Percentiles rank a stretch among this genome's conserved stretches.
phyloP scores from a whole-genome alignment of 768 basidiomycete species.

The Rhizopogon vesiculosus region DNA sequence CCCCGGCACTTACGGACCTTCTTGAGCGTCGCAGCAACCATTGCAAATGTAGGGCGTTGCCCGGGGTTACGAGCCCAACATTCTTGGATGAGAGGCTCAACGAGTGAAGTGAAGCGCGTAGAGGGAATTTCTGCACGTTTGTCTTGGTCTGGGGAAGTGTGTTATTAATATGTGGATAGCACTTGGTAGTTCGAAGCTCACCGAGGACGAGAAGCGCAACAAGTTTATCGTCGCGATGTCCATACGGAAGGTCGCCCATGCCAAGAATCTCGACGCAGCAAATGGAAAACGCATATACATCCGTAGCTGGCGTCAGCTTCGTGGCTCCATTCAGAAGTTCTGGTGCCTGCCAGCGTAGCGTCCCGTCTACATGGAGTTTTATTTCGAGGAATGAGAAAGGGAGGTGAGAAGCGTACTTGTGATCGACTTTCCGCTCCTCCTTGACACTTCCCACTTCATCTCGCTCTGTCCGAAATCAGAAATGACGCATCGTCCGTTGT shows the following conservation, averaged over 20 bases:
- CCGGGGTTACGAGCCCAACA: constrained; percentile 57
- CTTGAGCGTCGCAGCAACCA: constrained; percentile 42
- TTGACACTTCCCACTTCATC: constrained; percentile 67
- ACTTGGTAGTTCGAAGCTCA: constrained; percentile 22
- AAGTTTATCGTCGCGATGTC: constrained; percentile 41
- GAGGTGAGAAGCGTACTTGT: constrained; percentile 34
- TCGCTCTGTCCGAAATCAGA: constrained; percentile 83
- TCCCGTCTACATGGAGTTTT: constrained; percentile 41
- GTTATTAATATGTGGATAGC: constrained; percentile 9
- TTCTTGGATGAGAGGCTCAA: constrained; percentile 38
- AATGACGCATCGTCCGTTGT: constrained; percentile 61
- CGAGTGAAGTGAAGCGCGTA: constrained; percentile 27
- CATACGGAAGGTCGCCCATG: constrained; percentile 61
- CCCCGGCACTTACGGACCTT: constrained; percentile 38
- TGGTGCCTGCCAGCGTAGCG: constrained; percentile 68
- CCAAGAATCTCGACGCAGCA: constrained; percentile 59
- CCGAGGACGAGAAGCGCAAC: constrained; percentile 50
- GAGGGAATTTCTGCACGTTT: constrained; percentile 46
- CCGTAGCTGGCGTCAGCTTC: constrained; percentile 47
- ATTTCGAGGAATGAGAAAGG: background rate
- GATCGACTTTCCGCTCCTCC: constrained; percentile 47
- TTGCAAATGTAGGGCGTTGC: constrained; percentile 48
- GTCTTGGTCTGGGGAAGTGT: constrained; percentile 36
- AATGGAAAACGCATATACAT: constrained; percentile 70
- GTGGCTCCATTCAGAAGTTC: constrained; percentile 52